phyloP scores from a whole-genome alignment of 257 asterid genomes.

The Nicotiana attenuata region DNA sequence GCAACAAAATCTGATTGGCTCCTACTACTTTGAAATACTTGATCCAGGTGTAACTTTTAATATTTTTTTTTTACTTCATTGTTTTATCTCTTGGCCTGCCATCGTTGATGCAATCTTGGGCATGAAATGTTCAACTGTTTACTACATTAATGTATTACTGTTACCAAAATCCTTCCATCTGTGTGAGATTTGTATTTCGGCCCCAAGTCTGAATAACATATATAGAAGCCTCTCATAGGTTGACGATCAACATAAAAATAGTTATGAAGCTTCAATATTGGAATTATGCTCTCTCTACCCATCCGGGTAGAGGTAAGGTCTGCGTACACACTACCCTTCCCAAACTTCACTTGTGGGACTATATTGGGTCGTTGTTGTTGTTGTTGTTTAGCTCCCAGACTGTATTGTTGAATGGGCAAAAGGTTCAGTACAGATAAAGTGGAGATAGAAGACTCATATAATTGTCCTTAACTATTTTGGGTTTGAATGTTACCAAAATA shows the following conservation, averaged over 20 bases:
- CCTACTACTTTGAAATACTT: background rate
- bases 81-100: background rate
- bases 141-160: background rate
- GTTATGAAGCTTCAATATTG: background rate
- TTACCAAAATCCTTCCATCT: background rate
- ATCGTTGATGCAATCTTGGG: background rate
- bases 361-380: too few species aligned
- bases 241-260: background rate
- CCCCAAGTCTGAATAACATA: background rate
- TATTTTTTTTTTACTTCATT: background rate
- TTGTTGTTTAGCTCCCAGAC: background rate
- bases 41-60: background rate
- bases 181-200: background rate
- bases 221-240: background rate
- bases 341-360: too few species aligned
- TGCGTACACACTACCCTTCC: too few species aligned
- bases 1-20: background rate
- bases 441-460: background rate
- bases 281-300: background rate
- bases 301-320: too few species aligned
- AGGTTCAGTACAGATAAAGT: too few species aligned
- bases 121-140: background rate
- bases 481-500: background rate
- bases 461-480: background rate
- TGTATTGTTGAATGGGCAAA: background rate